A percentile compares a stretch with the other conserved stretches of the same genome.
Conservation (phyloP, 441 rosid species). For the Syzygium malaccense region DNA sequence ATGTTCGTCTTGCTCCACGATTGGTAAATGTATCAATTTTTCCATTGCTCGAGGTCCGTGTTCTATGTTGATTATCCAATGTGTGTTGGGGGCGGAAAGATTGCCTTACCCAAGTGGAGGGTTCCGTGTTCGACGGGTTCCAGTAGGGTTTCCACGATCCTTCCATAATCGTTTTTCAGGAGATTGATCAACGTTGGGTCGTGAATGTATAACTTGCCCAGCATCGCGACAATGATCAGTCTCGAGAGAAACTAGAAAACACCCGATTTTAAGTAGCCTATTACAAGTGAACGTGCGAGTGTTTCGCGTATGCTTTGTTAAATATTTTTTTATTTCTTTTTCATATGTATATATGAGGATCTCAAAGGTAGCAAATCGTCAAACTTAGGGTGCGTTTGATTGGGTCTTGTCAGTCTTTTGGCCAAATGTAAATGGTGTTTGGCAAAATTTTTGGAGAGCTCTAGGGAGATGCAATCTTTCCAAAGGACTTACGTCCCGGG, state of each 20-base stretch:
- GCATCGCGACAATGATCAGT: background rate
- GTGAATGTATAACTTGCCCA: background rate
- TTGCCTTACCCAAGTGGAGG: background rate
- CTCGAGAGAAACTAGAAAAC: background rate
- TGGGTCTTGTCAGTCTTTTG: too few relatives aligned
- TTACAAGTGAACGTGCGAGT: too few relatives aligned
- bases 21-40: background rate
- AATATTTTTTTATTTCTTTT: too few relatives aligned
- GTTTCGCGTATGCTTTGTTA: background rate
- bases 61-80: background rate
- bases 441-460: too few relatives aligned
- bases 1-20: background rate
- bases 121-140: background rate
- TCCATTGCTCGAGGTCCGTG: background rate
- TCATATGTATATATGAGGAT: fast-evolving
- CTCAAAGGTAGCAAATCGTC: background rate
- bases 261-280: background rate
- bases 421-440: too few relatives aligned
- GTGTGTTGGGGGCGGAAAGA: background rate
- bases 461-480: too few relatives aligned
- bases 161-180: background rate
- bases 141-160: background rate
- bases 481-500: too few relatives aligned
- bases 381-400: background rate
- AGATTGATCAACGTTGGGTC: background rate